phyloP scores from a whole-genome alignment of 2,329 filamentous ascomycete genomes.

The Colletotrichum musicola region DNA sequence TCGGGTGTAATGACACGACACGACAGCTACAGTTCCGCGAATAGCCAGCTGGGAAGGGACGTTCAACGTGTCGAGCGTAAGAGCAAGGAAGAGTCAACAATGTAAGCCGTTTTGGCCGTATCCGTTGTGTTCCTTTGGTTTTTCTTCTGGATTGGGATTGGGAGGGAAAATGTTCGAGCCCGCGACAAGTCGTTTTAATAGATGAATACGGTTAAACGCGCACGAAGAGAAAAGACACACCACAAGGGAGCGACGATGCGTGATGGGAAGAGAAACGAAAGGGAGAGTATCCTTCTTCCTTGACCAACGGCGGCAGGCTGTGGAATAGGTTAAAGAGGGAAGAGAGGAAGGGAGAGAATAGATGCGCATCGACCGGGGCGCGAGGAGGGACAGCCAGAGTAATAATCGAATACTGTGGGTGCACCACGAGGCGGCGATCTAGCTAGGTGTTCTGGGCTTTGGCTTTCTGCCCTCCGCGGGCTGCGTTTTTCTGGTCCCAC shows the following conservation, averaged over 20 bases:
- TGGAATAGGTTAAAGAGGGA: slow-evolving; percentile 24
- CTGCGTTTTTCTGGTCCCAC: too few species aligned
- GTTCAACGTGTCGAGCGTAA: slow-evolving; percentile 36
- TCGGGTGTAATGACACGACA: slow-evolving; percentile 15
- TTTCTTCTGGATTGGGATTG: slow-evolving; percentile 17
- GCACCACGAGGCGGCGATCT: slow-evolving; percentile 21
- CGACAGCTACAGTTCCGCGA: slow-evolving; percentile 13
- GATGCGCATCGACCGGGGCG: not conserved
- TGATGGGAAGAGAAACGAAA: slow-evolving; percentile 3
- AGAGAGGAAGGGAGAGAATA: slow-evolving; percentile 9
- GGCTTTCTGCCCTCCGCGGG: too few species aligned
- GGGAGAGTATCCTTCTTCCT: slow-evolving; percentile 24
- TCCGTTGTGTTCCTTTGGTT: too few species aligned
- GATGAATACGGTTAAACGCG: slow-evolving; percentile 18
- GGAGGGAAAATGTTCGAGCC: slow-evolving; percentile 28
- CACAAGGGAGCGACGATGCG: slow-evolving; percentile 25
- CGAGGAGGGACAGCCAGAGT: slow-evolving; percentile 30
- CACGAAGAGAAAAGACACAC: slow-evolving; percentile 32
- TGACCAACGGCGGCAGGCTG: slow-evolving; percentile 11
- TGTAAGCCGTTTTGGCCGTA: not conserved
- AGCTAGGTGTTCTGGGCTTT: not conserved
- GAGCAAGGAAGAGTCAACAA: not conserved
- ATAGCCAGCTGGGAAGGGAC: slow-evolving; percentile 33
- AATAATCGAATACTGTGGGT: slow-evolving; percentile 31
- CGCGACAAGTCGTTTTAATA: slow-evolving; percentile 25